These are phyloP conservation scores for Mitragyna speciosa DNA, from an alignment of 257 asterid species.

Conservation along the genomic window DNA sequence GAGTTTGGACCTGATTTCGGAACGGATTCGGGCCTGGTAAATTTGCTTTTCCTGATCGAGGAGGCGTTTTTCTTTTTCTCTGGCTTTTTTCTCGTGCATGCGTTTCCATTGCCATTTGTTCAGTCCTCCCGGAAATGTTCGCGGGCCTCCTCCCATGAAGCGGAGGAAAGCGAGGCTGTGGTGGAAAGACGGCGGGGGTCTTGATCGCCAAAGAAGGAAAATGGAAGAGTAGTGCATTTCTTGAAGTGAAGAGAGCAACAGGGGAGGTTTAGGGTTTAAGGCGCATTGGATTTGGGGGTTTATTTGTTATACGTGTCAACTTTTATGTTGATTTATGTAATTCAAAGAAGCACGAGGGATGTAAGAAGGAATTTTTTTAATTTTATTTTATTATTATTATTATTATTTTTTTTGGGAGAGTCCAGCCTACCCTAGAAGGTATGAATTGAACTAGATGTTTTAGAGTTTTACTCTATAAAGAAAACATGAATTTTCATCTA, in stretches of 20 bases:
- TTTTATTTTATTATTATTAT: too few relatives aligned
- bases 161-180: conserved; percentile 49
- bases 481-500: too few relatives aligned
- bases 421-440: too few relatives aligned
- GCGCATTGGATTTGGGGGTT: not conserved
- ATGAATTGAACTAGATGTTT: too few relatives aligned
- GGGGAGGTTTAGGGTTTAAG: conserved; percentile 21
- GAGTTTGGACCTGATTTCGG: conserved; percentile 68
- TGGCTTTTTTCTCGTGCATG: conserved; percentile 90
- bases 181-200: conserved; percentile 10
- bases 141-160: conserved; percentile 90
- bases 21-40: conserved; percentile 78
- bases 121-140: conserved; percentile 94
- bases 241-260: not conserved
- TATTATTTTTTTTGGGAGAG: too few relatives aligned
- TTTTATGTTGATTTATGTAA: not conserved
- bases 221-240: conserved; percentile 25
- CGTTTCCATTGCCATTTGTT: conserved; percentile 99
- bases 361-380: too few relatives aligned
- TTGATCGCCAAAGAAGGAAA: conserved; percentile 14
- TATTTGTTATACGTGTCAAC: not conserved
- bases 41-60: conserved; percentile 90
- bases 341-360: not conserved
- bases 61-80: conserved; percentile 78
- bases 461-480: too few relatives aligned